Evolutionary conservation across 148 eudicot species (phyloP).

Genomic region (Silene uniflora): DNA sequence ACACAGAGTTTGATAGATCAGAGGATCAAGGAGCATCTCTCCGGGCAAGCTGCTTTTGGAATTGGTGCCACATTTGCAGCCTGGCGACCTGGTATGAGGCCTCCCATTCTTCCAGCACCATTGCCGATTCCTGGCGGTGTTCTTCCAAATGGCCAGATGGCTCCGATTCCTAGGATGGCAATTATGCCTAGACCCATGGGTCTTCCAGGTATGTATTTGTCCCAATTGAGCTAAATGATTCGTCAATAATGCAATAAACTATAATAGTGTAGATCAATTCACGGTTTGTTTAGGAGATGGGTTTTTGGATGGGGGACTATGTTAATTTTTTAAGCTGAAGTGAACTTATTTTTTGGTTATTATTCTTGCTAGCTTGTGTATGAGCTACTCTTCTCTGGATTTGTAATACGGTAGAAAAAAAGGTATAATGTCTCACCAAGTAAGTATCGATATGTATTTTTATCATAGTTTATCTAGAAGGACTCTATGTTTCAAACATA

Average conservation of each 20-base stretch:
- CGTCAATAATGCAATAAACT: background rate
- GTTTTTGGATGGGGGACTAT: background rate
- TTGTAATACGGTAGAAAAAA: background rate
- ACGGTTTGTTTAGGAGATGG: background rate
- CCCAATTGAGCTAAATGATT: background rate
- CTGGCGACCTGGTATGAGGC: constrained; percentile 48
- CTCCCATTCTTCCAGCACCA: constrained; percentile 63
- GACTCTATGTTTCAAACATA: background rate
- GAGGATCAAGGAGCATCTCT: constrained; percentile 82
- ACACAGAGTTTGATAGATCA: constrained; percentile 85
- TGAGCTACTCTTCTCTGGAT: background rate
- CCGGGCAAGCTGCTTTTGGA: constrained; percentile 62
- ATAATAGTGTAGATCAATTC: constrained; percentile 1
- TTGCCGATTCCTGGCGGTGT: constrained; percentile 48
- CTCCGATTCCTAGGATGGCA: constrained; percentile 67
- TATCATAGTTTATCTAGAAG: background rate
- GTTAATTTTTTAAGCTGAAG: background rate
- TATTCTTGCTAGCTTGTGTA: background rate
- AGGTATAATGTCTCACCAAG: background rate
- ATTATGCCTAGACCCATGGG: constrained; percentile 72
- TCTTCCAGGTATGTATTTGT: constrained; percentile 36
- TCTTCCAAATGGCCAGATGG: constrained; percentile 36
- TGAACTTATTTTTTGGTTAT: background rate
- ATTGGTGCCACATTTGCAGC: constrained; percentile 60
- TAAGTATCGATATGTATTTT: background rate